Base-by-base conservation (phyloP, 441 rosid species). In the Viola pubescens region DNA sequence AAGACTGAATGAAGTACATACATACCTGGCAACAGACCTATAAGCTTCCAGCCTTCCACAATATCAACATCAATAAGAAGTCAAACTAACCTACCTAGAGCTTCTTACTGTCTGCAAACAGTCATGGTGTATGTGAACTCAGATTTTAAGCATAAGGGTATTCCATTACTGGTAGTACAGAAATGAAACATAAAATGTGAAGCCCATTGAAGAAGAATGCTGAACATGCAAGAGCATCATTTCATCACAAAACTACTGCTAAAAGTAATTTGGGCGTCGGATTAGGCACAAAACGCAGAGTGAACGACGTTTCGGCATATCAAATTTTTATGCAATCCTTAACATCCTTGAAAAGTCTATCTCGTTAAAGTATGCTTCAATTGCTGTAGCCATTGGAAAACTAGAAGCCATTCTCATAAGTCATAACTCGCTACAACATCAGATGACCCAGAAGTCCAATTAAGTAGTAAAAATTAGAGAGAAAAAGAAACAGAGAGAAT, bases 41-140 rank as follows among this genome's bases (percentile, higher is more conserved):
- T 9, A 9, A 43, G 46, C 46, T 43, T 43, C 46, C 3, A 43
- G 46, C 46, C 13, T 50, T 14, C 47, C 14, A 14, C 4, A 8
- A 50, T 11, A 40, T 9, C 48, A 40, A 34, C 61, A 26, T 26
- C 61, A 45, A 7, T 26, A 58, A 5, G n/a, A 10, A 9, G 49
- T 45, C 39, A 16, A 16, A 19, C 19, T 14, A 16, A 46, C 26
- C 38, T 37, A 43, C 16, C 19, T 12, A 26, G 14, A 44, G 6
- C 60, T 56, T 42, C 47, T 43, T 26, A 26, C 41, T 19, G 6
- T 45, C 51, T 13, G 48, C 37, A 56, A 56, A 14, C 48, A 41
- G 59, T 2, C 34, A 41, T 9, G 48, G n/a, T 41, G 48, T 40
- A 16, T 11, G n/a, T 7, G 10, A 42, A 26, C 40, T 19, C 16